A percentile compares a stretch with the other conserved stretches of the same genome.
phyloP scores from a whole-genome alignment of 768 basidiomycete species.

The Mycena albidolilacea region DNA sequence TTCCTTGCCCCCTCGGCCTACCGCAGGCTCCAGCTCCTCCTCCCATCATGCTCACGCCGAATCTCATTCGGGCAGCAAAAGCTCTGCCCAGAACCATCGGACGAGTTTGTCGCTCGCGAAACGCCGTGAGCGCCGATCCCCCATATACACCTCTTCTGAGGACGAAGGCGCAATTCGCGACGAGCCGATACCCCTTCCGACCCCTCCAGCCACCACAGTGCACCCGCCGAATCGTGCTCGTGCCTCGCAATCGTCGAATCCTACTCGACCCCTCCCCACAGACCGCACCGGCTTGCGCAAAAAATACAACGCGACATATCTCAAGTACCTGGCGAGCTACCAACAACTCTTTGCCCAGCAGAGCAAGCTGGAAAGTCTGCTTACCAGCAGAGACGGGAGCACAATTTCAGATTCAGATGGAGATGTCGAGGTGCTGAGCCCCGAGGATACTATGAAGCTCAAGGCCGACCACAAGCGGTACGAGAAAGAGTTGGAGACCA shows the following conservation, averaged over 20 bases:
- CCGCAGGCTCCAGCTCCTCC: constrained; percentile 21
- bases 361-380: constrained; percentile 65
- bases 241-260: constrained; percentile 49
- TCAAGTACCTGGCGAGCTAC: constrained; percentile 64
- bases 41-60: constrained; percentile 15
- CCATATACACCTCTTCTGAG: constrained; percentile 78
- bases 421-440: constrained; percentile 68
- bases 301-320: constrained; percentile 67
- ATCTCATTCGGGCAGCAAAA: constrained; percentile 46
- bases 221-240: constrained; percentile 40
- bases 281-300: constrained; percentile 68
- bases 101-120: constrained; percentile 26
- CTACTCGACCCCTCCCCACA: constrained; percentile 53
- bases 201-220: constrained; percentile 46
- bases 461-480: constrained; percentile 60
- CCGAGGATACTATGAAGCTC: constrained; percentile 65
- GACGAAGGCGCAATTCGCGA: constrained; percentile 64
- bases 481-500: constrained; percentile 68
- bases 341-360: constrained; percentile 65
- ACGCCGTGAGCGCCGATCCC: constrained; percentile 64
- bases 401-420: constrained; percentile 67
- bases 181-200: constrained; percentile 42
- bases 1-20: constrained; percentile 30
- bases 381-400: constrained; percentile 57
- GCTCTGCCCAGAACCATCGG: constrained; percentile 22